phyloP scores from a whole-genome alignment of 495 filamentous ascomycete genomes.

The Neurospora sp. region DNA sequence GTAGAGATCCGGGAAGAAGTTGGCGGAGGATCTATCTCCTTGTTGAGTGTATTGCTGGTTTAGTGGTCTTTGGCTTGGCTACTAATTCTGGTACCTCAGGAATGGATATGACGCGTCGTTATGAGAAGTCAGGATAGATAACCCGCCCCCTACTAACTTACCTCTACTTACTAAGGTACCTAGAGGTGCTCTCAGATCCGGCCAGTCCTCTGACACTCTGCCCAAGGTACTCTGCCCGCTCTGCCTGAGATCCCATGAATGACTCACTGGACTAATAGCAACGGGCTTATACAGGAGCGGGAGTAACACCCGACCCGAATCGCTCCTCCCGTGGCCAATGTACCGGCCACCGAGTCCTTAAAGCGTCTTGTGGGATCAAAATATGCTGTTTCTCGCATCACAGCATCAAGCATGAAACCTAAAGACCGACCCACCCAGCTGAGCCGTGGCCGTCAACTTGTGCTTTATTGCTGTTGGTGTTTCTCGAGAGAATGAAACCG shows the following conservation, averaged over 20 bases:
- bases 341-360: not conserved
- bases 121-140: not conserved
- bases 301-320: not conserved
- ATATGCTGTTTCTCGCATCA: not conserved
- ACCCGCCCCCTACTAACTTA: not conserved
- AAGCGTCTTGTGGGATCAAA: not conserved
- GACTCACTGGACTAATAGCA: not conserved
- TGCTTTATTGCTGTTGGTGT: no score
- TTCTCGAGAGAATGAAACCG: no score
- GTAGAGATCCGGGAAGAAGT: no score
- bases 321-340: not conserved
- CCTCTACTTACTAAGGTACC: not conserved
- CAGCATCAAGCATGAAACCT: not conserved
- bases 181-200: no score
- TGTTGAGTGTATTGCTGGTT: no score
- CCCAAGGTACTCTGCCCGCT: not conserved
- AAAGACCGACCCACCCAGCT: no score
- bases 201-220: no score
- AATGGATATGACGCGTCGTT: no score
- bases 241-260: not conserved
- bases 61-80: no score
- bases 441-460: no score
- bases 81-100: no score
- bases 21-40: no score
- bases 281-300: not conserved